Percentiles rank a stretch among this genome's conserved stretches.
Evolutionary conservation across 805 yeast genomes (phyloP).

Genomic region (Candida boidinii): DNA sequence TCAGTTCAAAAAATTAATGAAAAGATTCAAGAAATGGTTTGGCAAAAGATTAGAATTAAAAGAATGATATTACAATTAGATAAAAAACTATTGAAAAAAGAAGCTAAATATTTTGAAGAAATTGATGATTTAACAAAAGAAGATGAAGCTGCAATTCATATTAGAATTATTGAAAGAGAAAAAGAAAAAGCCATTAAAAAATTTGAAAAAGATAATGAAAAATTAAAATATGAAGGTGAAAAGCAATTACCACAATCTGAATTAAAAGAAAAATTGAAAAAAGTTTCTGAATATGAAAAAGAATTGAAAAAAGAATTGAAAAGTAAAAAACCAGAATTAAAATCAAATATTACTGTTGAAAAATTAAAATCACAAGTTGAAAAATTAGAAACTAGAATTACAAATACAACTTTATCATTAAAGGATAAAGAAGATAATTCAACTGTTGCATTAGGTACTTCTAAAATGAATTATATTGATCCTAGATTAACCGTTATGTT

Average conservation of each 20-base stretch:
- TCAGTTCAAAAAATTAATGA: slow-evolving; percentile 74
- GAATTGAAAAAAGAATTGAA: slow-evolving; percentile 50
- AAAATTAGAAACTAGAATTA: slow-evolving; percentile 61
- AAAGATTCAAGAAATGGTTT: slow-evolving; percentile 67
- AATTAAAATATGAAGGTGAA: slow-evolving; percentile 48
- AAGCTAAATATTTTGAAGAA: slow-evolving; percentile 56
- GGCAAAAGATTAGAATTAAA: slow-evolving; percentile 75
- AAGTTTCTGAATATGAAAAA: slow-evolving; percentile 41
- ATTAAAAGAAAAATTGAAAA: slow-evolving; percentile 44
- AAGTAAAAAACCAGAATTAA: slow-evolving; percentile 49
- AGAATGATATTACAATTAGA: slow-evolving; percentile 64
- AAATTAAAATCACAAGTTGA: slow-evolving; percentile 66
- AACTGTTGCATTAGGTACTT: slow-evolving; percentile 85
- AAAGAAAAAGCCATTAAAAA: slow-evolving; percentile 55
- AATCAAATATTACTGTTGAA: slow-evolving; percentile 47
- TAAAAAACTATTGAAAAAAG: slow-evolving; percentile 36
- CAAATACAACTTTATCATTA: slow-evolving; percentile 61
- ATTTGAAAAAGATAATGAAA: slow-evolving; percentile 72
- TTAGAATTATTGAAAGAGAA: slow-evolving; percentile 54
- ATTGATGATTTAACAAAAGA: slow-evolving; percentile 59
- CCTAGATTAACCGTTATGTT: slow-evolving; percentile 88
- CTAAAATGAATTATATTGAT: slow-evolving; percentile 91
- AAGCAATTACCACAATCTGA: slow-evolving; percentile 45
- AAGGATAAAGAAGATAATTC: slow-evolving; percentile 93
- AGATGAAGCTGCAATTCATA: slow-evolving; percentile 51